Evolutionary conservation across 225 moss, liverwort and hornwort genomes (phyloP).

Genomic region (Climacium dendroides): DNA sequence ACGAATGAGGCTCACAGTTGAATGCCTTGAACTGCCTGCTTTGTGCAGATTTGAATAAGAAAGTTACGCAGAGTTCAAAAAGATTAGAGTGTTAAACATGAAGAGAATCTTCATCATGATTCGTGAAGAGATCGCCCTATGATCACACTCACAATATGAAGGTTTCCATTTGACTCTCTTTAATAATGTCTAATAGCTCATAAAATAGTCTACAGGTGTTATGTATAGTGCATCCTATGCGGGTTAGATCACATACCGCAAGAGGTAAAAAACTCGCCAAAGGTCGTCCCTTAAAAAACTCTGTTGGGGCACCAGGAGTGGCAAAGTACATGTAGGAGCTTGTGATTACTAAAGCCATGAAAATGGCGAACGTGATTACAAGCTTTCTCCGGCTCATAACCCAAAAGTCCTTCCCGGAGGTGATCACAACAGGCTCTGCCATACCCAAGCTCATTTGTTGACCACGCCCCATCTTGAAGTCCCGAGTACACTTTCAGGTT

Average conservation of each 20-base stretch:
- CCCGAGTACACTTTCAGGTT: neutral
- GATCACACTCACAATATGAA: neutral
- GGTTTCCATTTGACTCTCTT: neutral
- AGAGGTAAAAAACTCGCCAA: neutral
- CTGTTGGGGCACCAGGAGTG: neutral
- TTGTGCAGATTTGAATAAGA: neutral
- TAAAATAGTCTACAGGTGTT: neutral
- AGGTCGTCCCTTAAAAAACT: conserved; percentile 2
- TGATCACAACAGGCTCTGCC: neutral
- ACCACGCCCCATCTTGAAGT: neutral
- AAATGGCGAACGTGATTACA: neutral
- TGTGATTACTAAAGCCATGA: neutral
- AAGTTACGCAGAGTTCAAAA: neutral
- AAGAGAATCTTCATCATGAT: neutral
- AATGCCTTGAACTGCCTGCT: neutral
- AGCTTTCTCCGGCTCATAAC: neutral
- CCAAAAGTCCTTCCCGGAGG: neutral
- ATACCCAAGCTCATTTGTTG: neutral
- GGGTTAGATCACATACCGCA: neutral
- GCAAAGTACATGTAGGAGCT: conserved; percentile 11
- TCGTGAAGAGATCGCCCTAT: neutral
- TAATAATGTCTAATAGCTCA: neutral
- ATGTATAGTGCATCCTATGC: neutral
- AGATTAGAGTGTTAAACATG: too few relatives aligned
- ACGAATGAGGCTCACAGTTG: neutral